Conservation (phyloP, 2,329 filamentous ascomycete genomes). For the Botryotinia narcissicola region DNA sequence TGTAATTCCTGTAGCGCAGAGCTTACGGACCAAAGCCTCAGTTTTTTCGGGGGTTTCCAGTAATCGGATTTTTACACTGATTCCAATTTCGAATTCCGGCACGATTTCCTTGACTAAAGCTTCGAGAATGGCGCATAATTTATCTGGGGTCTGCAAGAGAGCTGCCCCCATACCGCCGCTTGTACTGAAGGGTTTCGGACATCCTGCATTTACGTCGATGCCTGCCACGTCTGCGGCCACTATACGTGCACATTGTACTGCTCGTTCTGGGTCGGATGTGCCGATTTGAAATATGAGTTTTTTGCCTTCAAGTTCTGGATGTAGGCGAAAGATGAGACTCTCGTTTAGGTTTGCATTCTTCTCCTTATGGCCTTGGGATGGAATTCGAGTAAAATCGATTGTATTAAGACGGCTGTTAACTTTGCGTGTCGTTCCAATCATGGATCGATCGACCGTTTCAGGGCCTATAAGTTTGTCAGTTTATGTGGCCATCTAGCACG, state of each 20-base stretch:
- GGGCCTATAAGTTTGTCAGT: slow-evolving; percentile 56
- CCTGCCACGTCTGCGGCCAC: slow-evolving; percentile 86
- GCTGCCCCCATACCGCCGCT: slow-evolving; percentile 94
- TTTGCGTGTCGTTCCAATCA: slow-evolving; percentile 81
- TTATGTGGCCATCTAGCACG: slow-evolving; percentile 20
- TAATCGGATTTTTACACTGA: slow-evolving; percentile 94
- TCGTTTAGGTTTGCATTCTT: slow-evolving; percentile 53
- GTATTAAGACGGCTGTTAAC: slow-evolving; percentile 74
- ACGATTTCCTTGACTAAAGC: slow-evolving; percentile 77
- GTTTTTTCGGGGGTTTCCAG: slow-evolving; percentile 76
- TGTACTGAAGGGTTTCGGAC: slow-evolving; percentile 94
- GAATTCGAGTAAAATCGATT: slow-evolving; percentile 78
- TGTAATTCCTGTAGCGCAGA: slow-evolving; percentile 86
- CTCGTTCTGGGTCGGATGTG: slow-evolving; percentile 76
- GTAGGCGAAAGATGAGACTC: slow-evolving; percentile 79
- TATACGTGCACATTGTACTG: slow-evolving; percentile 78
- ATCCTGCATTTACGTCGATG: slow-evolving; percentile 98
- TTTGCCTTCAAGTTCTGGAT: slow-evolving; percentile 71
- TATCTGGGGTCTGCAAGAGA: slow-evolving; percentile 79
- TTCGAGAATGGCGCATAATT: slow-evolving; percentile 77
- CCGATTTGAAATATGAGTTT: slow-evolving; percentile 90
- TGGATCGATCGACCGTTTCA: slow-evolving; percentile 87
- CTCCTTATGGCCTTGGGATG: slow-evolving; percentile 66
- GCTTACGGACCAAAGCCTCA: slow-evolving; percentile 69
- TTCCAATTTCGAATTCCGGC: slow-evolving; percentile 78